Base-by-base conservation (phyloP, 345 rosid genomes). In the Lumnitzera racemosa region DNA sequence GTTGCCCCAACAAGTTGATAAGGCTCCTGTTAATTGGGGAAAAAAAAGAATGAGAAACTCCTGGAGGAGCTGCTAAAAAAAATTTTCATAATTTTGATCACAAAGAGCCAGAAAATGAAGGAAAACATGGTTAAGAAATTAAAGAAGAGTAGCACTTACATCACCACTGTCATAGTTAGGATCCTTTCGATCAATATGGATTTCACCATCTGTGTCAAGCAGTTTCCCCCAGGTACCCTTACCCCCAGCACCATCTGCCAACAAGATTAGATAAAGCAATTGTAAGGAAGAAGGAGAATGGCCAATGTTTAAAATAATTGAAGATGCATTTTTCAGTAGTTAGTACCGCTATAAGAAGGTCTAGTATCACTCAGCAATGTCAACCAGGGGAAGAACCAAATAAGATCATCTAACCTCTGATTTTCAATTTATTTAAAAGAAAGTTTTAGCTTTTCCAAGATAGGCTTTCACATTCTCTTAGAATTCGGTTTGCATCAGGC, bases 111-210 rank as follows among this genome's bases (percentile, higher is more conserved):
- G 46, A 49, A 62, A 11, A 17, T 2, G 52, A 24, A 9, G 23
- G 36, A 0, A 36, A 11, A 11, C 25, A 4, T 14, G 24, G 24
- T n/a, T 20, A 15, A 65, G 16, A 53, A 20, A 64, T 61, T 49
- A 6, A 27, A 6, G 61, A 48, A 53, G 46, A 31, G 56, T 12
- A 20, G 51, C 56, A 68, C 70, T 61, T 78, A 94, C 99, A 96
- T 95, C 99, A 68, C 96, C 99, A 65, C 99, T 90, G 64, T 95
- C 99, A 65, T 95, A 95, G 72, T 90, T 90, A 47, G 99, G 99
- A 78, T 95, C 99, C 67, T 86, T 95, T 46, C 83, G 76, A 73
- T 95, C 99, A 49, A 88, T 74, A 57, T 56, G 86, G 52, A 72
- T 70, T 56, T 81, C 97, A 57, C 70, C 79, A 59, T 81, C 96